Base-by-base conservation (phyloP, 352 stramenopile species). In the Phytopythium helicoides region DNA sequence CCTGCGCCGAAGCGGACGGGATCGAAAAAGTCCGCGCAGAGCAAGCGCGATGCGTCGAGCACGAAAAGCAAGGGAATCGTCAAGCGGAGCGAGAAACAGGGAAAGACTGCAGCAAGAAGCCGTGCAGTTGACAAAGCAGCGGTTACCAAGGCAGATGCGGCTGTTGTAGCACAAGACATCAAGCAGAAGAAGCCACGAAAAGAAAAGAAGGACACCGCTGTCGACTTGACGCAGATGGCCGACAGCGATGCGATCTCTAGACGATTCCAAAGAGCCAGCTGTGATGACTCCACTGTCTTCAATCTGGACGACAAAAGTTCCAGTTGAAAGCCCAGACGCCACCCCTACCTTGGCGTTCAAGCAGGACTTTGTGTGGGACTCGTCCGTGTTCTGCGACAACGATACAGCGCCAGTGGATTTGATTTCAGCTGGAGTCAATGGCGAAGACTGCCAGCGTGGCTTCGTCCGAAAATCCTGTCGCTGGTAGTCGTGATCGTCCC, bases 321-420 rank as follows among this genome's bases (percentile, higher is more conserved):
- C 47, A 15, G 53, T 44, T 48, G 67, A 19, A 38, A 22, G 26
- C 18, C 16, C 3, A 58, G 60, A 51, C 45, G 46, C 3, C 34
- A 48, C 38, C 55, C 46, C 36, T 26, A 60, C 23, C 31, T 31
- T 77, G 28, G 68, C 59, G n/a, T 86, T 85, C 64, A 82, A 79
- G 42, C 72, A 87, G 50, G 76, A 85, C 51, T 78, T 92, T 33
- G 60, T 94, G 16, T 94, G 83, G 83, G 67, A 92, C 52, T 54
- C 82, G 22, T 33, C 47, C 7, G 44, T 89, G 12, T 94, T 94
- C 41, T 84, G 71, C 14, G 69, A 85, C 25, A 49, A 47, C 10
- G 34, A 62, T 12, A 28, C 28, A 3, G 12, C 15, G 12, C 3
- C 14, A 15, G 12, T 12, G 18, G 56, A 38, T 14, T 7, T 19